These are phyloP conservation scores for Ilyonectria destructans DNA, from an alignment of 2,329 filamentous ascomycete genomes.

Conservation along the genomic window DNA sequence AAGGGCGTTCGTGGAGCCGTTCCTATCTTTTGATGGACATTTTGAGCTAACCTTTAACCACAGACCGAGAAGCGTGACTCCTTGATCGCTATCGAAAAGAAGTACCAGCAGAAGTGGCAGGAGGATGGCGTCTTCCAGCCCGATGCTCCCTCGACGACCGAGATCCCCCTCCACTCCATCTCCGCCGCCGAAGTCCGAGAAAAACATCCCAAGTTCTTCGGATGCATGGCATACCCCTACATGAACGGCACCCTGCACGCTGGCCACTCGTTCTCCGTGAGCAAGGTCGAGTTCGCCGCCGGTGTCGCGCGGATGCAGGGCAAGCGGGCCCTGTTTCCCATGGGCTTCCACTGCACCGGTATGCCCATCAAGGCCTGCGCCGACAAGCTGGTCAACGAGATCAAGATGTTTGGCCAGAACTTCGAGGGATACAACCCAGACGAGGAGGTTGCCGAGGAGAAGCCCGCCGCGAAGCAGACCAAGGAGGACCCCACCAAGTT, in stretches of 20 bases:
- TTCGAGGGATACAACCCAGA: slow-evolving; percentile 85
- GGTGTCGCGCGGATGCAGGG: slow-evolving; percentile 93
- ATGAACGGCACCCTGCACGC: slow-evolving; percentile 93
- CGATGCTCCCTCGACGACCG: slow-evolving; percentile 84
- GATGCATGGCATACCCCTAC: slow-evolving; percentile 71
- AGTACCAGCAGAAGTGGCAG: slow-evolving; percentile 83
- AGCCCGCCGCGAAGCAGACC: slow-evolving; percentile 74
- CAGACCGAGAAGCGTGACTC: slow-evolving; percentile 91
- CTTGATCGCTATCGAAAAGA: slow-evolving; percentile 88
- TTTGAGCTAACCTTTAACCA: slow-evolving; percentile 37
- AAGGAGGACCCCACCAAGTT: slow-evolving; percentile 94
- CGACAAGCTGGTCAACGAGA: slow-evolving; percentile 93
- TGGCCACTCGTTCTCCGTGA: slow-evolving; percentile 92
- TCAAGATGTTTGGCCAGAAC: slow-evolving; percentile 88
- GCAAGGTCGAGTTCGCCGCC: slow-evolving; percentile 93
- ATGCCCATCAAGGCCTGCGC: slow-evolving; percentile 99
- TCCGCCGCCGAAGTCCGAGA: slow-evolving; percentile 82
- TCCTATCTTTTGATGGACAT: slow-evolving; percentile 1
- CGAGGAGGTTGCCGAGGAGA: slow-evolving; percentile 65
- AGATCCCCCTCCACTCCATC: slow-evolving; percentile 84
- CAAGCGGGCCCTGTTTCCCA: slow-evolving; percentile 88
- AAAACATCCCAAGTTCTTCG: slow-evolving; percentile 93
- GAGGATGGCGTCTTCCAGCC: slow-evolving; percentile 80
- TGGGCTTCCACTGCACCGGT: slow-evolving; percentile 93
- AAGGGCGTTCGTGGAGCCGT: slow-evolving; percentile 64